These are phyloP conservation scores for Coprinellus micaceus DNA, from an alignment of 768 basidiomycete species.

Conservation along the genomic window DNA sequence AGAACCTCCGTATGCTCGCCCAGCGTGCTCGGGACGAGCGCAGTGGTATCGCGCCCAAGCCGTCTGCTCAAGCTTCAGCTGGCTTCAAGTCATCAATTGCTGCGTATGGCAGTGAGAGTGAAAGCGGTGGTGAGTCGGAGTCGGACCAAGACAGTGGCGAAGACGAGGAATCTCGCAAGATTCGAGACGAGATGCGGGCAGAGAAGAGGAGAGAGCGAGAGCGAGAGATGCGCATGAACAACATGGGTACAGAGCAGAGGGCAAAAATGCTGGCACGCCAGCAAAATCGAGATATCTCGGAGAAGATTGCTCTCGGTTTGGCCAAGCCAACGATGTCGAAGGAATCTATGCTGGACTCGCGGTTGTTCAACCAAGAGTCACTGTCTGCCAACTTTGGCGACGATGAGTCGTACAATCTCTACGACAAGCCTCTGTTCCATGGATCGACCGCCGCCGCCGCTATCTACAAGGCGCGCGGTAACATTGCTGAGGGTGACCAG, in stretches of 20 bases:
- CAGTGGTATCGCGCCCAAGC: slow-evolving; percentile 68
- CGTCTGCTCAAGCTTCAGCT: slow-evolving; percentile 62
- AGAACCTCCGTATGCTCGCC: slow-evolving; percentile 88
- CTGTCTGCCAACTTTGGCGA: slow-evolving; percentile 78
- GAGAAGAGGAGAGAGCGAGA: slow-evolving; percentile 94
- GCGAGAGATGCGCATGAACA: slow-evolving; percentile 96
- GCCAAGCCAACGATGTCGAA: slow-evolving; percentile 96
- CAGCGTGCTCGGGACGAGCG: slow-evolving; percentile 96
- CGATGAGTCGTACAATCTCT: slow-evolving; percentile 91
- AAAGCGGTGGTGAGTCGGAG: slow-evolving; percentile 45
- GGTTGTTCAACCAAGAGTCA: slow-evolving; percentile 95
- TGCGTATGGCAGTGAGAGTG: slow-evolving; percentile 82
- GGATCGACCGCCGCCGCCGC: slow-evolving; percentile 97
- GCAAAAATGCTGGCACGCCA: slow-evolving; percentile 94
- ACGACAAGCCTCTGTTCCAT: slow-evolving; percentile 93
- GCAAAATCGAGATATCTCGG: slow-evolving; percentile 98
- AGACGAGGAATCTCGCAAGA: slow-evolving; percentile 80
- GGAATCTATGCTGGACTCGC: slow-evolving; percentile 95
- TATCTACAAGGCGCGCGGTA: slow-evolving; percentile 96
- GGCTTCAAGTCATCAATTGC: slow-evolving; percentile 75
- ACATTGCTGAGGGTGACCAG: slow-evolving; percentile 80
- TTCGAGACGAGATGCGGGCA: slow-evolving; percentile 85
- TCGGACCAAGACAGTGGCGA: slow-evolving; percentile 50
- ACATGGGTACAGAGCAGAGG: slow-evolving; percentile 96
- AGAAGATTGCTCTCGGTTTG: slow-evolving; percentile 96